These are phyloP conservation scores for Mycena haematopus DNA, from an alignment of 768 basidiomycete species.

Conservation along the genomic window DNA sequence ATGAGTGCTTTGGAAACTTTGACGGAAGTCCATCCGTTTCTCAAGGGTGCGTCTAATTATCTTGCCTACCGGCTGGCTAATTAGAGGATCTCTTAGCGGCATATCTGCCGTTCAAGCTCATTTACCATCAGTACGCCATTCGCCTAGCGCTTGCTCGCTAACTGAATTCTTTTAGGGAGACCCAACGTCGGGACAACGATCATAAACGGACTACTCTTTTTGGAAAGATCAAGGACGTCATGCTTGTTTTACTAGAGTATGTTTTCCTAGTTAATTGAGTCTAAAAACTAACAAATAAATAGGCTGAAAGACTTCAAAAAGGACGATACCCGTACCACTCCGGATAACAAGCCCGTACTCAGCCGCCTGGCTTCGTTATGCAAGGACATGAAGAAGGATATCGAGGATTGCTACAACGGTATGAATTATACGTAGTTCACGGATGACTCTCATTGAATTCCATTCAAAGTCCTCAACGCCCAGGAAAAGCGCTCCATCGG, in stretches of 20 bases:
- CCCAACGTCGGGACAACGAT: constrained; percentile 19
- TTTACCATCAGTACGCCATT: constrained; percentile 19
- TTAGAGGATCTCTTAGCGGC: neutral
- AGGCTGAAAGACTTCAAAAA: constrained; percentile 15
- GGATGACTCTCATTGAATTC: neutral
- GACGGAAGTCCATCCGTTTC: constrained; percentile 22
- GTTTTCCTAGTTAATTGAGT: neutral
- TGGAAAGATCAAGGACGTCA: constrained; percentile 22
- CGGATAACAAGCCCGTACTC: constrained; percentile 16
- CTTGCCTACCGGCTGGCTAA: neutral
- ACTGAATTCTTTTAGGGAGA: constrained; percentile 14
- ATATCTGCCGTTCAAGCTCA: constrained; percentile 21
- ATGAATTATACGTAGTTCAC: neutral
- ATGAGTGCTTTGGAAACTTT: constrained; percentile 22
- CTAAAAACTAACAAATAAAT: neutral
- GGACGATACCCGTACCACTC: constrained; percentile 16
- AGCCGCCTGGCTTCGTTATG: constrained; percentile 16
- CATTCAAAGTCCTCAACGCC: constrained; percentile 9
- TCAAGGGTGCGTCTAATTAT: constrained; percentile 6
- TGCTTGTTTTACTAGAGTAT: constrained; percentile 20
- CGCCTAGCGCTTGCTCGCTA: neutral
- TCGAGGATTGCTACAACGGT: constrained; percentile 26
- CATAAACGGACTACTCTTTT: constrained; percentile 13
- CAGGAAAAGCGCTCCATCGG: constrained; percentile 15
- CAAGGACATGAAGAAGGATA: constrained; percentile 20